A percentile compares a stretch with the other conserved stretches of the same genome.
Evolutionary conservation across 1,139 yeast species (phyloP).

Genomic region (Meyerozyma smithsonii): DNA sequence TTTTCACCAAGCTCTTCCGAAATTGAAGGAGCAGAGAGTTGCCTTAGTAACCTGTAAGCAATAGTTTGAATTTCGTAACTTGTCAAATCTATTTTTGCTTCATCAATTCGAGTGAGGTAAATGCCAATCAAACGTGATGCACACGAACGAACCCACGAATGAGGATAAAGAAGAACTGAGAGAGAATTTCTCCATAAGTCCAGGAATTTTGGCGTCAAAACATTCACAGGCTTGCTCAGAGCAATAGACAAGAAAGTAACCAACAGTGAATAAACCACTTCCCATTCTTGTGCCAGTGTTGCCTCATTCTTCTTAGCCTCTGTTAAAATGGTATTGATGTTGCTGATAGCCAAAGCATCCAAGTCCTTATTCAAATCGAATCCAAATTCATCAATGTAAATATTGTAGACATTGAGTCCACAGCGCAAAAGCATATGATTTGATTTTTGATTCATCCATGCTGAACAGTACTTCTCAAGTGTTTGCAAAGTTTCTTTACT

Average conservation of each 20-base stretch:
- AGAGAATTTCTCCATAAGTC: slow-evolving; percentile 48
- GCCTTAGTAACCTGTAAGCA: slow-evolving; percentile 67
- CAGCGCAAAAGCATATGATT: slow-evolving; percentile 62
- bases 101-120: slow-evolving; percentile 40
- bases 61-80: slow-evolving; percentile 53
- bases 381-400: slow-evolving; percentile 53
- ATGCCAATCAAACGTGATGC: slow-evolving; percentile 59
- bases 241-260: neutral
- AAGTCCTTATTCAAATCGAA: slow-evolving; percentile 31
- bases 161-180: slow-evolving; percentile 70
- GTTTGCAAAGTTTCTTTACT: slow-evolving; percentile 35
- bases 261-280: slow-evolving; percentile 57
- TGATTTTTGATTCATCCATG: slow-evolving; percentile 64
- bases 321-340: slow-evolving; percentile 33
- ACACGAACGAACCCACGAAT: slow-evolving; percentile 81
- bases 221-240: neutral
- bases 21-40: slow-evolving; percentile 73
- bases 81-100: slow-evolving; percentile 27
- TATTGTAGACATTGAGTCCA: slow-evolving; percentile 70
- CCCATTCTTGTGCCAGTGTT: slow-evolving; percentile 56
- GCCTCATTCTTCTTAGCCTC: slow-evolving; percentile 25
- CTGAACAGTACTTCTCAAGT: slow-evolving; percentile 54
- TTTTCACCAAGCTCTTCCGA: slow-evolving; percentile 62
- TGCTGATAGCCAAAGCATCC: slow-evolving; percentile 34
- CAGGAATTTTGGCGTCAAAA: neutral